Evolutionary conservation across 768 basidiomycete genomes (phyloP).

Genomic region (Tricholoma bakamatsutake): DNA sequence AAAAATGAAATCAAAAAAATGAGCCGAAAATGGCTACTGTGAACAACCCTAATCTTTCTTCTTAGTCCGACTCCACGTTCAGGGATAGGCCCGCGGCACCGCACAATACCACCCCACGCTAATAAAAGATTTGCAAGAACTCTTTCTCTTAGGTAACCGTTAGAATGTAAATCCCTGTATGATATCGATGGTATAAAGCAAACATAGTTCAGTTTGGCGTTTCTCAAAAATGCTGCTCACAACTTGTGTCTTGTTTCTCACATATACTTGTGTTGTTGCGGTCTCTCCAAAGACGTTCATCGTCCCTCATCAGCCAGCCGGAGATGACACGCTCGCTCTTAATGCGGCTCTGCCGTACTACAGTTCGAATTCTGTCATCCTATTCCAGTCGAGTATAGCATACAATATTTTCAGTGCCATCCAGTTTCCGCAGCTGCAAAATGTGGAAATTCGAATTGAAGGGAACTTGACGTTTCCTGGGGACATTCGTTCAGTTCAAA

Average conservation of each 20-base stretch:
- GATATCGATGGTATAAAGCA: not conserved
- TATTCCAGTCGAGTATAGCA: slow-evolving; percentile 49
- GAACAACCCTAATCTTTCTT: no score
- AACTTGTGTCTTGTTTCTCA: slow-evolving; percentile 4
- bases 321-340: slow-evolving; percentile 49
- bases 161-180: not conserved
- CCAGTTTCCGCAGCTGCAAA: slow-evolving; percentile 46
- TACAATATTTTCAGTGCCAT: slow-evolving; percentile 62
- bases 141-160: not conserved
- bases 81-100: no score
- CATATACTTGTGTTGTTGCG: slow-evolving; percentile 16
- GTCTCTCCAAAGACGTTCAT: slow-evolving; percentile 35
- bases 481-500: slow-evolving; percentile 46
- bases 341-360: slow-evolving; percentile 36
- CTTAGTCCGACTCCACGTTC: no score
- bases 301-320: slow-evolving; percentile 44
- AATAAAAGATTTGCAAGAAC: no score
- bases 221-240: not conserved
- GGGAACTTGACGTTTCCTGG: slow-evolving; percentile 53
- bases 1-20: no score
- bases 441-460: slow-evolving; percentile 51
- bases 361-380: slow-evolving; percentile 41
- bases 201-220: not conserved
- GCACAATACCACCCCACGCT: no score
- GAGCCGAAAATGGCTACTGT: no score